Percentiles rank a stretch among this genome's conserved stretches.
Conservation (phyloP, 805 yeast species). For the Sugiyamaella floridensis region DNA sequence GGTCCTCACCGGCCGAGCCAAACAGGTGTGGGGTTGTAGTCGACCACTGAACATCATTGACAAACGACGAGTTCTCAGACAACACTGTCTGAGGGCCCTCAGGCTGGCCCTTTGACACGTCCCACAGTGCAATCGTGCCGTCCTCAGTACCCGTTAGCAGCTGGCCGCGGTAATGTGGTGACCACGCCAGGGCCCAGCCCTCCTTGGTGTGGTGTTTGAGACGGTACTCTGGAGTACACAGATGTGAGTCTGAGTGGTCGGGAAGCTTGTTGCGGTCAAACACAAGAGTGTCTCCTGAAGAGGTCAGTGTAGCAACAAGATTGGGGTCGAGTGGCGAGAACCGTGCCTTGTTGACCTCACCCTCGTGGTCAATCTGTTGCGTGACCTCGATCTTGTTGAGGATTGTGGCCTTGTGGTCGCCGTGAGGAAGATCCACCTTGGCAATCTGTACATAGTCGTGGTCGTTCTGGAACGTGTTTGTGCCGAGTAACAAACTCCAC, state of each 20-base stretch:
- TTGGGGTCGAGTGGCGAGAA: slow-evolving; percentile 43
- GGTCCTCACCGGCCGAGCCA: slow-evolving; percentile 70
- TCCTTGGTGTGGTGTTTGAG: slow-evolving; percentile 46
- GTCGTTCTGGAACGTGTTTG: slow-evolving; percentile 53
- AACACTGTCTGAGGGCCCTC: slow-evolving; percentile 13
- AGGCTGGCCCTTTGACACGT: slow-evolving; percentile 31
- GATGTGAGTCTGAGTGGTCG: slow-evolving; percentile 28
- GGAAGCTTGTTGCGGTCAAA: slow-evolving; percentile 42
- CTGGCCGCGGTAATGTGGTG: slow-evolving; percentile 33
- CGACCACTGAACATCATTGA: slow-evolving; percentile 64
- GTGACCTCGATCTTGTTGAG: slow-evolving; percentile 34
- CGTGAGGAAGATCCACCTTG: slow-evolving; percentile 32
- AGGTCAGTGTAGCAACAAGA: slow-evolving; percentile 49
- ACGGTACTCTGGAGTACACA: slow-evolving; percentile 5
- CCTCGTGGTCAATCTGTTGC: slow-evolving; percentile 55
- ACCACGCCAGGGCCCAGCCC: slow-evolving; percentile 72
- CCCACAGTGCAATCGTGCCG: slow-evolving; percentile 70
- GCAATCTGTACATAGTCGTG: slow-evolving; percentile 41
- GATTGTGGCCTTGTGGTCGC: slow-evolving; percentile 6
- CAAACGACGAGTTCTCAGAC: slow-evolving; percentile 46
- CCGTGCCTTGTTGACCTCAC: slow-evolving; percentile 59
- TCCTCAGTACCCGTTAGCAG: slow-evolving; percentile 69
- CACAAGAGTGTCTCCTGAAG: slow-evolving; percentile 31
- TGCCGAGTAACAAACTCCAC: slow-evolving; percentile 52
- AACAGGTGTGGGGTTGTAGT: slow-evolving; percentile 39